Evolutionary conservation across 805 yeast genomes (phyloP), one percentile per base, ranked within the genome.

Genomic region (Jamesozyma hellenica): DNA sequence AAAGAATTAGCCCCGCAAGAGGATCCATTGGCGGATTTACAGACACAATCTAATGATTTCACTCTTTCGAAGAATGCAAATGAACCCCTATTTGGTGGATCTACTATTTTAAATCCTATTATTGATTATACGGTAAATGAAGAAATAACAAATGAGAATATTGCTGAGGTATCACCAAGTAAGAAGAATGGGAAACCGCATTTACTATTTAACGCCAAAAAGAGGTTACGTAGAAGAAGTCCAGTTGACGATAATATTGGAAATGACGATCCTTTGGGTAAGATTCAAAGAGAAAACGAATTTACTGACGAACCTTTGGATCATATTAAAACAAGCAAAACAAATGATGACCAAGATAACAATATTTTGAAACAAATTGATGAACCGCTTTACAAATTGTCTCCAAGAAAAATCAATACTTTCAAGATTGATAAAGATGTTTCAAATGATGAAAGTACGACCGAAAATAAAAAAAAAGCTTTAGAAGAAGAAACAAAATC

Each of bases 1-100:
- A 39, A 39, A 13, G 42, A 45, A 9, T 30, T 59, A 28, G 62
- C 59, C 4, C 63, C 64, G 13, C 54, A 53, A 18, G 51, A 46
- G 33, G 55, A 52, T 34, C 61, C 72, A 10, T 42, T 77, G 21
- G 61, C 72, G 1, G 66, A 71, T 14, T 60, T 78, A 32, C 65
- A 73, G 6, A 55, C 56, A 27, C 65, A 63, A 3, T 58, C 53
- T 10, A 44, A 47, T n/a, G 52, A 46, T 28, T 33, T 40, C 1
- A 49, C 49, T 7, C 31, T 46, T 4, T 59, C 60, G 12, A 53
- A 51, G 32, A 32, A 36, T 28, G 29, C 31, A 3, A 56, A 56
- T 31, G 68, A 60, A 28, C 55, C 66, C 2, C 42, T 67, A 33
- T 66, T 66, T 44, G 50, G 55, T 12, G 64, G 58, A 6, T 33